These are phyloP conservation scores for Planoprotostelium fungivorum DNA, from an alignment of 78 protist species.

Conservation along the genomic window DNA sequence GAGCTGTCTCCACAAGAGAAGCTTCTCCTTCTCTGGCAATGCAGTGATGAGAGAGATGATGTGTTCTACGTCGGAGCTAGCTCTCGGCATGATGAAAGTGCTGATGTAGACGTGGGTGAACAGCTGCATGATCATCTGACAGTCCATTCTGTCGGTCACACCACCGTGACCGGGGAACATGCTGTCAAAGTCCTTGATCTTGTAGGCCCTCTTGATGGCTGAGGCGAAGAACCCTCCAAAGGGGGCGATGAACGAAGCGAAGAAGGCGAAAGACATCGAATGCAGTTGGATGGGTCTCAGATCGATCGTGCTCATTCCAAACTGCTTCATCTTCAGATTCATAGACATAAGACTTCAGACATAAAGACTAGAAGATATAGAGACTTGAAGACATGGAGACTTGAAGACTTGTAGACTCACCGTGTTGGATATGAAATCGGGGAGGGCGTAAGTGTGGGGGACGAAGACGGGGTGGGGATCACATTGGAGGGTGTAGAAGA, in stretches of 20 bases:
- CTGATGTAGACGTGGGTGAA: slow-evolving; percentile 68
- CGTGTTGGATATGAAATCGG: background rate
- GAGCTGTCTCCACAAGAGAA: too few species aligned
- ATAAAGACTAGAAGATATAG: background rate
- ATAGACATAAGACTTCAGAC: background rate
- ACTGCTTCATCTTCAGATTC: too few species aligned
- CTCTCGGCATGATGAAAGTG: slow-evolving; percentile 52
- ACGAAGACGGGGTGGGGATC: background rate
- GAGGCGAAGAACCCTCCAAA: slow-evolving; percentile 96
- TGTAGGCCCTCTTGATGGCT: slow-evolving; percentile 93
- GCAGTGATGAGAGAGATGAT: background rate
- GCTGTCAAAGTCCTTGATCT: slow-evolving; percentile 89
- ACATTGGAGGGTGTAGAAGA: background rate
- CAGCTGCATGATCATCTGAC: slow-evolving; percentile 84
- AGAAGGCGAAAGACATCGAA: slow-evolving; percentile 72
- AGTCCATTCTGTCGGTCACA: slow-evolving; percentile 91
- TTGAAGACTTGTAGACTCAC: background rate
- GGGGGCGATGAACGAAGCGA: slow-evolving; percentile 92
- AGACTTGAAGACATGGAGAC: background rate
- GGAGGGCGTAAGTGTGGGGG: background rate
- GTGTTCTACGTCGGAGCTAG: slow-evolving; percentile 14
- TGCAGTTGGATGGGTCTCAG: slow-evolving; percentile 73
- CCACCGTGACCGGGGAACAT: slow-evolving; percentile 97
- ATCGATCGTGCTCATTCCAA: slow-evolving; percentile 18
- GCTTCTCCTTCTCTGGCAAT: too few species aligned